phyloP scores from a whole-genome alignment of 2,329 filamentous ascomycete genomes.

The Tolypocladium inflatum region DNA sequence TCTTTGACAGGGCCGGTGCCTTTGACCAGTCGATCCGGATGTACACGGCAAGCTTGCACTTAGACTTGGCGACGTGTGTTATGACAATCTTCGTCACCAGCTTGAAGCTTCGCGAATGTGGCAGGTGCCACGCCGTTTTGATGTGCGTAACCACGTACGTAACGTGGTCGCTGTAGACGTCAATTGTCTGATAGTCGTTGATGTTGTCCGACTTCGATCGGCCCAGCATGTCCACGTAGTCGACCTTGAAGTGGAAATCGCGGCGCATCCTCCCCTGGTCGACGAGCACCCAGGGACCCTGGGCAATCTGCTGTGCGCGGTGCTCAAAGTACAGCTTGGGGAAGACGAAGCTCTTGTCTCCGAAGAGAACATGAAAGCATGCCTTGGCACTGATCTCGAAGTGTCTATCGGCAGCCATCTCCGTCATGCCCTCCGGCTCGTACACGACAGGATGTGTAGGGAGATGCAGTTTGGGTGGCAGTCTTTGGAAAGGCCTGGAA shows the following conservation, averaged over 20 bases:
- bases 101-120: constrained; percentile 68
- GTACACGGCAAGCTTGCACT: constrained; percentile 83
- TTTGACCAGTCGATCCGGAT: constrained; percentile 81
- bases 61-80: constrained; percentile 84
- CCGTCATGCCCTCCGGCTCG: constrained; percentile 72
- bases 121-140: constrained; percentile 73
- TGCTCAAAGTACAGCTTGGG: constrained; percentile 82
- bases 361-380: constrained; percentile 92
- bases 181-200: constrained; percentile 77
- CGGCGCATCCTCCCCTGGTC: constrained; percentile 65
- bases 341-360: constrained; percentile 91
- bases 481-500: constrained; percentile 22
- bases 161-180: constrained; percentile 68
- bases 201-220: constrained; percentile 52
- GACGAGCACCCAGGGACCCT: constrained; percentile 71
- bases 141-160: constrained; percentile 55
- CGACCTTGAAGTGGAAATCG: constrained; percentile 72
- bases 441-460: constrained; percentile 75
- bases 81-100: constrained; percentile 87
- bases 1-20: constrained; percentile 50
- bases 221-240: constrained; percentile 56
- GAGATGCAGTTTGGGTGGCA: constrained; percentile 65
- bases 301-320: constrained; percentile 67
- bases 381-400: constrained; percentile 91
- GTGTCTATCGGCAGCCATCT: constrained; percentile 65